Percentiles rank a stretch among this genome's conserved stretches.
phyloP scores from a whole-genome alignment of 176 grass and related monocot species.

The Calamus simplicifolius region DNA sequence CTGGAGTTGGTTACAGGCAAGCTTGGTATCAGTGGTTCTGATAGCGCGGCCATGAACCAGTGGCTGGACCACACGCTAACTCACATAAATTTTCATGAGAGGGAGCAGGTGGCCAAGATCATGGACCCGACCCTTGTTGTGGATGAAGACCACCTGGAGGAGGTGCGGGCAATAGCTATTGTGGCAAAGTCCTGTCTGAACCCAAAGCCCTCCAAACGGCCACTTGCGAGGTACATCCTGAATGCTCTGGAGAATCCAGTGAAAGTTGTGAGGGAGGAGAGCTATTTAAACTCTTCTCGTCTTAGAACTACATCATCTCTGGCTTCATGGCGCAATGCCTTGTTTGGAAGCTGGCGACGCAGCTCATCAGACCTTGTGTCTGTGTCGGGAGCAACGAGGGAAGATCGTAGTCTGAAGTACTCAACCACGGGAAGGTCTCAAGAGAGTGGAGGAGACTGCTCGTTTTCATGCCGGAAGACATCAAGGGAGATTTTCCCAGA shows the following conservation, averaged over 20 bases:
- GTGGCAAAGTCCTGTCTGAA: conserved; percentile 81
- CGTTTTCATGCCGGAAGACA: conserved; percentile 48
- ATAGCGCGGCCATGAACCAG: conserved; percentile 37
- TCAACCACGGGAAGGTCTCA: conserved; percentile 24
- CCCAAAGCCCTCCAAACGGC: conserved; percentile 51
- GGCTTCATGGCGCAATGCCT: conserved; percentile 57
- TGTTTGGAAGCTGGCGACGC: conserved; percentile 36
- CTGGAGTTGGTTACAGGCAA: conserved; percentile 75
- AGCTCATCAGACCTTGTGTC: conserved; percentile 25
- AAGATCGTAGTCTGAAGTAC: conserved; percentile 23
- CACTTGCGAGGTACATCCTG: conserved; percentile 57
- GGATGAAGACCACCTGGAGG: conserved; percentile 83
- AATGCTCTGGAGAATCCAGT: conserved; percentile 76
- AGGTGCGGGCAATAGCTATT: conserved; percentile 82
- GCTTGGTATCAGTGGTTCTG: conserved; percentile 45
- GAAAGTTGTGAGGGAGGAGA: conserved; percentile 62
- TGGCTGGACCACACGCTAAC: conserved; percentile 46
- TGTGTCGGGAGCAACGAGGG: conserved; percentile 9
- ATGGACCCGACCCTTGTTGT: conserved; percentile 61
- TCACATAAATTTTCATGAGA: conserved; percentile 54
- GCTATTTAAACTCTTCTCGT: conserved; percentile 25
- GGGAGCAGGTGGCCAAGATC: conserved; percentile 46
- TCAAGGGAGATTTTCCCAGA: conserved; percentile 39
- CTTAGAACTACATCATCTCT: conserved; percentile 42
- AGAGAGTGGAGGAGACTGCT: conserved; percentile 28